Conservation (phyloP, 257 asterid genomes). For the Jacaranda copaia region DNA sequence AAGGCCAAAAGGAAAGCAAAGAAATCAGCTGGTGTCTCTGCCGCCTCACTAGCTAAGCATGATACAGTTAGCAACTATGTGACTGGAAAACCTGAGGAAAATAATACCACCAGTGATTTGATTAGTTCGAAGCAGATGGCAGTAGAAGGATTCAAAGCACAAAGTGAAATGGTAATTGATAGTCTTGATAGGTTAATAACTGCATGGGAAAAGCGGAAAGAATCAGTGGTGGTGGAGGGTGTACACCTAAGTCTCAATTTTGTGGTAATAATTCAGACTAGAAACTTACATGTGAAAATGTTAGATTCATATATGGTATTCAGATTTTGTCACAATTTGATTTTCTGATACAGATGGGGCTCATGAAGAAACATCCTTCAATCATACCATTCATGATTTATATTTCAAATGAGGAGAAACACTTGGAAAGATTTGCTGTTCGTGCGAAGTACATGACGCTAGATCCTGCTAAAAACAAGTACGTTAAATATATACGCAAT, state of each 20-base stretch:
- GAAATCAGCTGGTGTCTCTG: constrained; percentile 61
- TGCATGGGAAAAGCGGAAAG: constrained; percentile 90
- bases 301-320: neutral
- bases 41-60: constrained; percentile 47
- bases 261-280: constrained; percentile 64
- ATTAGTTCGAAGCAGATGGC: constrained; percentile 91
- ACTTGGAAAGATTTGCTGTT: constrained; percentile 92
- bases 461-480: constrained; percentile 94
- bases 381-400: constrained; percentile 89
- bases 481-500: constrained; percentile 86
- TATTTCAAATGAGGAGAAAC: constrained; percentile 89
- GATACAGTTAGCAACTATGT: constrained; percentile 41
- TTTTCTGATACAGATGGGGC: constrained; percentile 81
- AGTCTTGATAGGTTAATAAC: constrained; percentile 94
- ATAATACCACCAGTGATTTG: constrained; percentile 48
- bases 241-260: constrained; percentile 95
- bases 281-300: neutral
- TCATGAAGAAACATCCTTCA: constrained; percentile 96
- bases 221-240: constrained; percentile 96
- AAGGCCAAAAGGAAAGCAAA: constrained; percentile 85
- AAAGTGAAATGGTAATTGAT: constrained; percentile 97
- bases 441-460: constrained; percentile 97
- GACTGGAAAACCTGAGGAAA: constrained; percentile 51
- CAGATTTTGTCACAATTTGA: constrained; percentile 28
- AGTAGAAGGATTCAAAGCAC: constrained; percentile 92